A percentile compares a stretch with the other conserved stretches of the same genome.
These are phyloP conservation scores for Cyclotella cryptica DNA, from an alignment of 108 stramenopile species.

Conservation along the genomic window DNA sequence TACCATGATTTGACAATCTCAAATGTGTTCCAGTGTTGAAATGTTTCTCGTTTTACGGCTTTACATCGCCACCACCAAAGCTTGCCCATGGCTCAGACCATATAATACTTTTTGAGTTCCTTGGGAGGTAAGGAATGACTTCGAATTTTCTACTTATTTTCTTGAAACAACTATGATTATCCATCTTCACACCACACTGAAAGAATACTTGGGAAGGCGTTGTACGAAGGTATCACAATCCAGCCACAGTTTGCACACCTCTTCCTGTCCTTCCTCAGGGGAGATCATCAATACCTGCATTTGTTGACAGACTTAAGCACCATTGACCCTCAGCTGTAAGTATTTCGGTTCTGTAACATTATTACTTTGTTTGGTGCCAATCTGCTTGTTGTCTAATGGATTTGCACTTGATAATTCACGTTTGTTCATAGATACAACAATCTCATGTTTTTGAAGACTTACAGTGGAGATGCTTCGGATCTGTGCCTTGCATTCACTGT, in stretches of 20 bases:
- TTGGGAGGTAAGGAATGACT: constrained; percentile 32
- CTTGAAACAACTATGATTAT: neutral
- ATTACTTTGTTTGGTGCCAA: neutral
- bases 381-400: neutral
- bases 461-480: constrained; percentile 93
- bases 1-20: neutral
- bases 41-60: too few relatives aligned
- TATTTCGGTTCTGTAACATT: neutral
- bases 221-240: constrained; percentile 96
- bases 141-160: neutral
- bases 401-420: neutral
- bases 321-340: constrained; percentile 87
- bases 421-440: constrained; percentile 66
- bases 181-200: constrained; percentile 34
- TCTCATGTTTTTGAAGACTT: constrained; percentile 95
- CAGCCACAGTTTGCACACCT: constrained; percentile 97
- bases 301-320: constrained; percentile 89
- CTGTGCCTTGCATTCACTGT: constrained; percentile 94
- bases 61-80: neutral
- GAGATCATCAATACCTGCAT: constrained; percentile 92
- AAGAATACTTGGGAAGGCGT: constrained; percentile 92
- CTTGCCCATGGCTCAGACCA: constrained; percentile 80
- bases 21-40: too few relatives aligned
- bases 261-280: constrained; percentile 93
- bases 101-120: constrained; percentile 88